Percentiles rank a stretch among this genome's conserved stretches.
phyloP scores from a whole-genome alignment of 768 basidiomycete genomes.

The Exsudoporus frostii region DNA sequence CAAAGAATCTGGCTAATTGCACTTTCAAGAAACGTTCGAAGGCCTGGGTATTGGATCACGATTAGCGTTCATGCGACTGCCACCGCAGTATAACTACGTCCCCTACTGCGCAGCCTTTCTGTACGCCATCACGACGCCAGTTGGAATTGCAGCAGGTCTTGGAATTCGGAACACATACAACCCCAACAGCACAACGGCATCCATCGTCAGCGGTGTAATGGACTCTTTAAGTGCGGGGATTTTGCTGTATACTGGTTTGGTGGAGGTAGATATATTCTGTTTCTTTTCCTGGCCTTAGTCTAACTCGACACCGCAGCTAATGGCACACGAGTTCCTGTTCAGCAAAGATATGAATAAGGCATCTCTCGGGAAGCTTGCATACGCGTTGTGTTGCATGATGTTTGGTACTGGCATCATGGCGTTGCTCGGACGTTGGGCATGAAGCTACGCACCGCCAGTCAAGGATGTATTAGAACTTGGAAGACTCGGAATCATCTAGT shows the following conservation, averaged over 20 bases:
- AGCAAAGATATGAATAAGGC: conserved; percentile 80
- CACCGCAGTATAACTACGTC: conserved; percentile 50
- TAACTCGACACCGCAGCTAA: conserved; percentile 46
- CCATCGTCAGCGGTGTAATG: conserved; percentile 79
- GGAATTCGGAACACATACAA: conserved; percentile 78
- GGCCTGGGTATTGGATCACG: conserved; percentile 92
- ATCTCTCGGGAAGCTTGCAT: conserved; percentile 61
- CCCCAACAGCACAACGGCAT: conserved; percentile 69
- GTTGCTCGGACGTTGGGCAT: conserved; percentile 88
- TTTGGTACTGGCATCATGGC: conserved; percentile 88
- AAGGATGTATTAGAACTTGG: not conserved
- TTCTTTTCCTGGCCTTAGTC: not conserved
- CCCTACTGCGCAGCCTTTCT: conserved; percentile 58
- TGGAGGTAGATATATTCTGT: conserved; percentile 51
- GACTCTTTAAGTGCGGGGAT: conserved; percentile 88
- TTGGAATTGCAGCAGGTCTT: conserved; percentile 85
- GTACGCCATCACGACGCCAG: conserved; percentile 78
- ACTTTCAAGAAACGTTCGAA: conserved; percentile 77
- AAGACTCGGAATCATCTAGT: not conserved
- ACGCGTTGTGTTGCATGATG: conserved; percentile 76
- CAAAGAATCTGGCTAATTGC: not conserved
- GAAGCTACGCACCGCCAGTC: conserved; percentile 9
- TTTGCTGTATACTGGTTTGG: conserved; percentile 81
- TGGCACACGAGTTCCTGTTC: conserved; percentile 95
- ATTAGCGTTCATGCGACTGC: conserved; percentile 69